Conservation (phyloP, 2,329 filamentous ascomycete species). For the Tricladium varicosporioides region DNA sequence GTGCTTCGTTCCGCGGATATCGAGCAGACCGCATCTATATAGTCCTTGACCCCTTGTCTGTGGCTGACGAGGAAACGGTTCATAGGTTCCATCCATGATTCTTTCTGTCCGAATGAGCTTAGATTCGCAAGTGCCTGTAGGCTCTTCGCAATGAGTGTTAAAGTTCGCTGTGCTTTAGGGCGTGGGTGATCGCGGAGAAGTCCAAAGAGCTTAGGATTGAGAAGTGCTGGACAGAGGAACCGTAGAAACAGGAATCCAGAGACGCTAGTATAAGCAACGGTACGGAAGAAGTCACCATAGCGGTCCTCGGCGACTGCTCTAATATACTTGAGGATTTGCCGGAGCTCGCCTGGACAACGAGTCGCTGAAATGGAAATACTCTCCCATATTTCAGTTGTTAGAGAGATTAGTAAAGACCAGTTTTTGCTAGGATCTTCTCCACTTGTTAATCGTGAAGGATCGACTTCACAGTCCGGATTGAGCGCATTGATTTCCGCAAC, state of each 20-base stretch:
- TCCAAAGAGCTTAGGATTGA: slow-evolving; percentile 92
- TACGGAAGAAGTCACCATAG: slow-evolving; percentile 88
- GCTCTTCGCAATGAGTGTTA: slow-evolving; percentile 90
- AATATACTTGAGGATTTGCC: slow-evolving; percentile 86
- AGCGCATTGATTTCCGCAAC: slow-evolving; percentile 85
- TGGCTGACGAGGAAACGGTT: slow-evolving; percentile 79
- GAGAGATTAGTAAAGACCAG: slow-evolving; percentile 72
- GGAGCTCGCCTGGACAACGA: slow-evolving; percentile 75
- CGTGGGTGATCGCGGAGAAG: slow-evolving; percentile 80
- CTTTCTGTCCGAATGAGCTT: slow-evolving; percentile 88
- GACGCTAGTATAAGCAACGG: slow-evolving; percentile 89
- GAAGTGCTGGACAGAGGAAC: slow-evolving; percentile 93
- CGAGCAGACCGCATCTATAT: slow-evolving; percentile 81
- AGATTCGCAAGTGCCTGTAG: slow-evolving; percentile 89
- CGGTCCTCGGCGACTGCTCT: slow-evolving; percentile 90
- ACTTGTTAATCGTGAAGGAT: slow-evolving; percentile 73
- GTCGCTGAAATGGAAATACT: slow-evolving; percentile 73
- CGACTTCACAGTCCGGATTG: slow-evolving; percentile 92
- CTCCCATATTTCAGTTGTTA: slow-evolving; percentile 83
- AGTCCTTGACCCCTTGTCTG: slow-evolving; percentile 78
- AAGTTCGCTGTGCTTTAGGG: slow-evolving; percentile 76
- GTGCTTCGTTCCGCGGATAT: slow-evolving; percentile 71
- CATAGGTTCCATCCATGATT: slow-evolving; percentile 99
- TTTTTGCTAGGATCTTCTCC: slow-evolving; percentile 76
- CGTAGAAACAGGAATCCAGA: slow-evolving; percentile 92